Evolutionary conservation across 495 filamentous ascomycete species (phyloP).

Genomic region (Talaromyces proteolyticus): DNA sequence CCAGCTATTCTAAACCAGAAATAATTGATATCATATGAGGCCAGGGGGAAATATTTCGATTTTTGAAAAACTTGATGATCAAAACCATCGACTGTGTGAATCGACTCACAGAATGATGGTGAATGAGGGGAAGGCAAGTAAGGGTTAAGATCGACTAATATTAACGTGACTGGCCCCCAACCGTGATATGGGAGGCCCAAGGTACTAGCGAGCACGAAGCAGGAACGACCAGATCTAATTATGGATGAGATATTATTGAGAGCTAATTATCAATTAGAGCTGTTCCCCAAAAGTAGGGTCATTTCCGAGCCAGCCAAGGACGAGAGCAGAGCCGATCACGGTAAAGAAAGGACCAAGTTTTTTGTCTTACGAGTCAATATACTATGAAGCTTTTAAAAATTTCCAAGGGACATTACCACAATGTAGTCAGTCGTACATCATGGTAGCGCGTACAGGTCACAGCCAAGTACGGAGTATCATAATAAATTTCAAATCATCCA

Average conservation of each 20-base stretch:
- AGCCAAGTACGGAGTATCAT: background rate
- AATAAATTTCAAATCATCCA: background rate
- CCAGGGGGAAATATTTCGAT: background rate
- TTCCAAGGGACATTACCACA: no score
- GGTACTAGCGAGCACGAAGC: background rate
- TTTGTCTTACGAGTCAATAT: no score
- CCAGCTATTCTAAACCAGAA: background rate
- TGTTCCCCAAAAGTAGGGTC: background rate
- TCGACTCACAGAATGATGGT: background rate
- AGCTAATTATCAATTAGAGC: background rate
- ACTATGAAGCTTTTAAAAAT: no score
- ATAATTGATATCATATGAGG: background rate
- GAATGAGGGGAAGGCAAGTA: background rate
- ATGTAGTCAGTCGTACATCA: no score
- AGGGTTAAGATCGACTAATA: background rate
- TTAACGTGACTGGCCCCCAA: background rate
- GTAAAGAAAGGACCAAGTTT: background rate
- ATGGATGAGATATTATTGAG: background rate
- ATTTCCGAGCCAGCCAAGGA: background rate
- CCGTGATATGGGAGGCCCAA: background rate
- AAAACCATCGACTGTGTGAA: background rate
- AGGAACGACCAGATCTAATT: background rate
- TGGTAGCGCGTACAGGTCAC: no score
- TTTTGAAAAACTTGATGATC: background rate
- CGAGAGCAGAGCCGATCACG: background rate